phyloP scores from a whole-genome alignment of 169 alveolate genomes.

The Cryptosporidium meleagridis region DNA sequence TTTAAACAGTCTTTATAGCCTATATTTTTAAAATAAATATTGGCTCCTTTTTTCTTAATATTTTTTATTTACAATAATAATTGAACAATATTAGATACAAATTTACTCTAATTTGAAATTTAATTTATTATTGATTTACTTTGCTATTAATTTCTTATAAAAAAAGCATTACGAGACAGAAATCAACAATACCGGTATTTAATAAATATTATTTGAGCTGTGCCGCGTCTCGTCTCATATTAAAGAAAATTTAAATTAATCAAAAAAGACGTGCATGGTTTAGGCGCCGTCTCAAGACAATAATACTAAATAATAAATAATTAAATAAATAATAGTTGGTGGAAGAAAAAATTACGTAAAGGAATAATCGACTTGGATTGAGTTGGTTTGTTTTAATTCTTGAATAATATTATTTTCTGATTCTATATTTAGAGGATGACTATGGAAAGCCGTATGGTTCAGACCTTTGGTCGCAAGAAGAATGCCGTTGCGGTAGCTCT shows the following conservation, averaged over 20 bases:
- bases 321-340: neutral
- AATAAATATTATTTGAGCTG: neutral
- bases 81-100: too few species aligned
- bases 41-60: neutral
- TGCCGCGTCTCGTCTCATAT: slow-evolving; percentile 21
- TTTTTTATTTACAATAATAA: too few species aligned
- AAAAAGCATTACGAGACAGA: slow-evolving; percentile 21
- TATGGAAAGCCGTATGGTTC: slow-evolving; percentile 85
- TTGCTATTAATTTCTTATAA: neutral
- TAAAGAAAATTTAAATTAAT: neutral
- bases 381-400: slow-evolving; percentile 1
- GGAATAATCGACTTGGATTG: neutral
- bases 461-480: slow-evolving; percentile 98
- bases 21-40: too few species aligned
- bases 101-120: neutral
- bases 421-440: slow-evolving; percentile 64
- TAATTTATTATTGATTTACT: neutral
- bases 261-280: slow-evolving; percentile 30
- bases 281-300: slow-evolving; percentile 75
- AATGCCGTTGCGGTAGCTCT: slow-evolving; percentile 98
- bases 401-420: neutral
- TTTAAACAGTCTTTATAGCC: neutral
- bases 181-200: neutral
- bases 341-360: neutral
- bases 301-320: neutral